phyloP scores from a whole-genome alignment of 225 moss, liverwort and hornwort species.

The Pseudoscleropodium purum region DNA sequence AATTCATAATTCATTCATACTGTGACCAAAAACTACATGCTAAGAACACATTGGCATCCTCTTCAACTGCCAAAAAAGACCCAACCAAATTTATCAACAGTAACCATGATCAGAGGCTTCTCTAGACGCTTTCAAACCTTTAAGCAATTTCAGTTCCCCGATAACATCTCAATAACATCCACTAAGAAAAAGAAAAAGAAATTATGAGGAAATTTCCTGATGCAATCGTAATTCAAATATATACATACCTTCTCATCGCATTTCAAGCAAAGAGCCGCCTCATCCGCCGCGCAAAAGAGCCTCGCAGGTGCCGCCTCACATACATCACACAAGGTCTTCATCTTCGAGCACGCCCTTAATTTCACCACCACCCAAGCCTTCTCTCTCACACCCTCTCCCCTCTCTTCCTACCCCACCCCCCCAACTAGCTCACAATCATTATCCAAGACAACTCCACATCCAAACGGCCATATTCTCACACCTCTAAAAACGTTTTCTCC shows the following conservation, averaged over 20 bases:
- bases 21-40: neutral
- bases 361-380: neutral
- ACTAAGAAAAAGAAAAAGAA: neutral
- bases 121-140: neutral
- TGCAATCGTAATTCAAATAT: neutral
- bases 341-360: slow-evolving; percentile 1
- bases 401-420: neutral
- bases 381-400: neutral
- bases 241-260: slow-evolving; percentile 78
- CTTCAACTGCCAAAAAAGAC: neutral
- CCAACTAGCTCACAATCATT: neutral
- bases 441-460: neutral
- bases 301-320: slow-evolving; percentile 92
- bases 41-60: neutral
- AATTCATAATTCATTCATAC: neutral
- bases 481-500: neutral
- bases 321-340: slow-evolving; percentile 93
- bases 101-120: neutral
- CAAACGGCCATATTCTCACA: neutral
- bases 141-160: neutral
- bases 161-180: neutral
- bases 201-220: neutral
- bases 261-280: slow-evolving; percentile 84
- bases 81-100: no score
- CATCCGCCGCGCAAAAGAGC: slow-evolving; percentile 96